Percentiles rank a stretch among this genome's conserved stretches.
Conservation (phyloP, 306 rosid genomes). For the Begonia loranthoides region DNA sequence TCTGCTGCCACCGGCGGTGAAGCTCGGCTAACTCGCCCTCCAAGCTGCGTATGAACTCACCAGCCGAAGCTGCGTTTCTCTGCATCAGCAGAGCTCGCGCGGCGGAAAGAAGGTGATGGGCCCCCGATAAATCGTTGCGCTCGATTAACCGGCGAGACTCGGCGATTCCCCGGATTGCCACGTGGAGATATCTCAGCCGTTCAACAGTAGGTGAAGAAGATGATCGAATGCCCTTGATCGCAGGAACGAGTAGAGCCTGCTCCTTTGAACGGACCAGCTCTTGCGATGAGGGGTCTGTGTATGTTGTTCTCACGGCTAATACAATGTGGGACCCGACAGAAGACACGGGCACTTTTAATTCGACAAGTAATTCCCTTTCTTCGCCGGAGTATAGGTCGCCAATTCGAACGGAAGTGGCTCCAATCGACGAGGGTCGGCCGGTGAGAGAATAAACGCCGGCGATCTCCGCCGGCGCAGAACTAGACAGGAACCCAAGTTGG, state of each 20-base stretch:
- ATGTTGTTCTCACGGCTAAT: slow-evolving; percentile 48
- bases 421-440: slow-evolving; percentile 36
- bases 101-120: slow-evolving; percentile 51
- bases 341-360: slow-evolving; percentile 47
- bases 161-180: slow-evolving; percentile 62
- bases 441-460: slow-evolving; percentile 52
- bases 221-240: slow-evolving; percentile 58
- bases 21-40: slow-evolving; percentile 59
- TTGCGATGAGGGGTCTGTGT: slow-evolving; percentile 42
- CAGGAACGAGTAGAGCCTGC: slow-evolving; percentile 43
- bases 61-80: slow-evolving; percentile 32
- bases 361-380: slow-evolving; percentile 56
- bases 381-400: slow-evolving; percentile 65
- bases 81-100: slow-evolving; percentile 63
- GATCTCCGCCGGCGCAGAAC: slow-evolving; percentile 39
- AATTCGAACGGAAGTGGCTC: slow-evolving; percentile 24
- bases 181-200: slow-evolving; percentile 58
- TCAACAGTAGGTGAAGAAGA: slow-evolving; percentile 22
- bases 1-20: slow-evolving; percentile 32
- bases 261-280: slow-evolving; percentile 37
- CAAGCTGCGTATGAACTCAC: slow-evolving; percentile 42
- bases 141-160: slow-evolving; percentile 53
- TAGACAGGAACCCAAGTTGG: slow-evolving; percentile 42
- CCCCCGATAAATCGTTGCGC: slow-evolving; percentile 40
- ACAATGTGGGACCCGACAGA: slow-evolving; percentile 45